Evolutionary conservation across 805 yeast genomes (phyloP).

Genomic region (Teunomyces cretensis): DNA sequence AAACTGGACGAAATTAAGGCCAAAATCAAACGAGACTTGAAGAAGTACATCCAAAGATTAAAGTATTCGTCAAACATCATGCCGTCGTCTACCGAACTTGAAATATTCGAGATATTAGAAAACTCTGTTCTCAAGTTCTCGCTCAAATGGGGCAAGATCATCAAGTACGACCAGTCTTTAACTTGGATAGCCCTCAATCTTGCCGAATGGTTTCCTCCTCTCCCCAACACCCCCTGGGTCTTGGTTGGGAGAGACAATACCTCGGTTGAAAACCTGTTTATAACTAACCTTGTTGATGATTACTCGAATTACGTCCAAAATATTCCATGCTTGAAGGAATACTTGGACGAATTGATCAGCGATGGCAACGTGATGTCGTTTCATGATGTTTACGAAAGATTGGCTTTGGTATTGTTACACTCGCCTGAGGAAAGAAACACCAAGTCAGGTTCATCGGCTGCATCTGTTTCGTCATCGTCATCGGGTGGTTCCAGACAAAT

Average conservation of each 20-base stretch:
- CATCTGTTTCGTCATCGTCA: constrained; percentile 1
- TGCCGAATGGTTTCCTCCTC: constrained; percentile 86
- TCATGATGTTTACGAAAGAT: constrained; percentile 70
- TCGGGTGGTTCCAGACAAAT: not conserved
- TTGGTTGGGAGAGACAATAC: constrained; percentile 51
- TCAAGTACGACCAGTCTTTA: constrained; percentile 77
- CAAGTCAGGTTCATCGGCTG: not conserved
- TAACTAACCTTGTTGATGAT: constrained; percentile 36
- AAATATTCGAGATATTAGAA: constrained; percentile 57
- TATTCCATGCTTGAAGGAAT: constrained; percentile 23
- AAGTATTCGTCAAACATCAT: constrained; percentile 28
- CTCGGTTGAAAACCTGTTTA: constrained; percentile 22
- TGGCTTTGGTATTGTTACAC: constrained; percentile 73
- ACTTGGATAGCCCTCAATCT: constrained; percentile 86
- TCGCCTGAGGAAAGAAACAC: constrained; percentile 51
- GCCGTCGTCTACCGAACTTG: constrained; percentile 46
- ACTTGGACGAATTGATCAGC: constrained; percentile 24
- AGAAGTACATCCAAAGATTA: constrained; percentile 56
- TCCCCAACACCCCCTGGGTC: constrained; percentile 52
- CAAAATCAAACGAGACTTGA: constrained; percentile 55
- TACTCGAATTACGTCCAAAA: constrained; percentile 38
- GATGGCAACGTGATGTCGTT: constrained; percentile 46
- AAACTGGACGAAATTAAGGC: constrained; percentile 21
- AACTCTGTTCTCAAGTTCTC: constrained; percentile 63
- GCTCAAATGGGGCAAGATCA: constrained; percentile 73